Evolutionary conservation across 768 basidiomycete species (phyloP).

Genomic region (Boletellus sp.): DNA sequence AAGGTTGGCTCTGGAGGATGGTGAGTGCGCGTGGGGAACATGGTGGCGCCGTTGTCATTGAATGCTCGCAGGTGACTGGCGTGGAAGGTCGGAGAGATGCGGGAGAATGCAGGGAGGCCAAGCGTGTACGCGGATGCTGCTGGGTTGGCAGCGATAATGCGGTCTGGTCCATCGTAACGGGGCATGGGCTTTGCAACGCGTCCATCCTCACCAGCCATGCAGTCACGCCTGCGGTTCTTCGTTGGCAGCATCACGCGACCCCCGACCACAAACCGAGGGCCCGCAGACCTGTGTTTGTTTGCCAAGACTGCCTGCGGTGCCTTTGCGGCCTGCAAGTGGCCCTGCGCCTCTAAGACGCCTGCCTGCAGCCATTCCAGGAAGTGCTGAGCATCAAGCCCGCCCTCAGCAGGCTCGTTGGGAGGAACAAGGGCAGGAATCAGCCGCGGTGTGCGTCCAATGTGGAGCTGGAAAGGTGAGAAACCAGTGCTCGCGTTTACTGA

Average conservation of each 20-base stretch:
- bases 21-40: too few relatives aligned
- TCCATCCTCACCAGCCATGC: background rate
- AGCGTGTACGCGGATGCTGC: background rate
- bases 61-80: background rate
- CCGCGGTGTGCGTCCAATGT: constrained; percentile 18
- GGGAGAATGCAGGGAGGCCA: background rate
- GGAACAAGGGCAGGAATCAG: background rate
- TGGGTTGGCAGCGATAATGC: background rate
- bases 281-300: background rate
- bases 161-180: background rate
- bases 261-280: background rate
- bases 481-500: constrained; percentile 29
- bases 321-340: background rate
- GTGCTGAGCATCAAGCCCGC: background rate
- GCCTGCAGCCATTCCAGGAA: background rate
- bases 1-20: too few relatives aligned
- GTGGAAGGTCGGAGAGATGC: background rate
- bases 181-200: background rate
- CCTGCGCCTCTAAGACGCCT: background rate
- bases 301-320: background rate
- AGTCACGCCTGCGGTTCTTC: background rate
- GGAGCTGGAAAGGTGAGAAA: constrained; percentile 31
- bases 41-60: background rate
- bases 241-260: background rate
- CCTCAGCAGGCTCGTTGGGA: background rate